These are phyloP conservation scores for Arctostaphylos glauca DNA, from an alignment of 148 eudicot genomes.

Conservation along the genomic window DNA sequence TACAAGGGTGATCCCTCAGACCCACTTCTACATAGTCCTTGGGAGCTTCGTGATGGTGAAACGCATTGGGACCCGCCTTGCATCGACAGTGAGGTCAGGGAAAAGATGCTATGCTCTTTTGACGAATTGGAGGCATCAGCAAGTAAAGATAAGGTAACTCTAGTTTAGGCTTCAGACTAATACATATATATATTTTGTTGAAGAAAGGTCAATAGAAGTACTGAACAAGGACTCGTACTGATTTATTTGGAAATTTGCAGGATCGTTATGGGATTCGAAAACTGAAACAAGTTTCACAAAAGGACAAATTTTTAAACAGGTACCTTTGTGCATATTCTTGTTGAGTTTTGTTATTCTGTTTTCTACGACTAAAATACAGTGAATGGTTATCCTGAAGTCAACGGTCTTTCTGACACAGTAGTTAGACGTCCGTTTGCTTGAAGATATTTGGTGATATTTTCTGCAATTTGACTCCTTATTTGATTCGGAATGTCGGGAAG, in stretches of 20 bases:
- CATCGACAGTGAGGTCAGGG: slow-evolving; percentile 52
- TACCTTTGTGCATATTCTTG: slow-evolving; percentile 14
- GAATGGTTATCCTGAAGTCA: neutral
- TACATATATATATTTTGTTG: neutral
- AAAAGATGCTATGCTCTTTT: slow-evolving; percentile 49
- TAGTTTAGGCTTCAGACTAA: slow-evolving; percentile 6
- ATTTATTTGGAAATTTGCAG: slow-evolving; percentile 36
- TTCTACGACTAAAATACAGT: neutral
- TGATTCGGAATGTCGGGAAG: neutral
- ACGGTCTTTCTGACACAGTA: neutral
- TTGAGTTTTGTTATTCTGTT: neutral
- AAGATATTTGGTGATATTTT: neutral
- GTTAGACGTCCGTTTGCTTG: neutral
- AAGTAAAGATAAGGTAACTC: slow-evolving; percentile 56
- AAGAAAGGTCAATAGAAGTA: neutral
- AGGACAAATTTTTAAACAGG: slow-evolving; percentile 74
- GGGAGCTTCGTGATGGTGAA: slow-evolving; percentile 84
- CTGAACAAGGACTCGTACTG: neutral
- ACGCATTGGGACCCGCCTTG: slow-evolving; percentile 81
- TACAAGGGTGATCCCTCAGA: slow-evolving; percentile 80
- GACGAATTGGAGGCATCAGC: slow-evolving; percentile 62
- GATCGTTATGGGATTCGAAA: slow-evolving; percentile 78
- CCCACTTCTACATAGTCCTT: slow-evolving; percentile 76
- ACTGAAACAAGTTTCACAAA: slow-evolving; percentile 68
- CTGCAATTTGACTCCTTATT: neutral